Conservation (phyloP, 2,329 filamentous ascomycete genomes). For the Diaporthe vaccinii region DNA sequence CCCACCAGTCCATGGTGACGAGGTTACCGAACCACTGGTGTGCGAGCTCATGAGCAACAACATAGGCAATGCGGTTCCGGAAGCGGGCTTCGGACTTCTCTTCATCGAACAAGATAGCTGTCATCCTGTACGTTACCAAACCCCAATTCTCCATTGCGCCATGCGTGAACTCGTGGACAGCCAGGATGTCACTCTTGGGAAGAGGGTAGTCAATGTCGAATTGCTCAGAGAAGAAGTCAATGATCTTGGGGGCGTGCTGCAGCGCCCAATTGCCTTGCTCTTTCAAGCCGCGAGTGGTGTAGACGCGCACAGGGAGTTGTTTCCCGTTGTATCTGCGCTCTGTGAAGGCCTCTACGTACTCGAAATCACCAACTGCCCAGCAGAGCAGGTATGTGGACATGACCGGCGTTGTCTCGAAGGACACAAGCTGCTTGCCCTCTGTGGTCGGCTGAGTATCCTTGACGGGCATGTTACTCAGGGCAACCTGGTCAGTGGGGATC, state of each 20-base stretch:
- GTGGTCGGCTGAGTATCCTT: conserved; percentile 73
- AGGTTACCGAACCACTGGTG: conserved; percentile 99
- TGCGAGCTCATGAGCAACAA: conserved; percentile 97
- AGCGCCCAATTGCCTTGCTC: conserved; percentile 92
- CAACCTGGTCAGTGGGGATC: conserved; percentile 88
- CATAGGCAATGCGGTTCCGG: conserved; percentile 94
- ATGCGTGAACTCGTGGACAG: conserved; percentile 91
- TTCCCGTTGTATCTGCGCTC: conserved; percentile 92
- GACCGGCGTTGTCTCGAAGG: conserved; percentile 85
- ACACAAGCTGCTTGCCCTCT: conserved; percentile 79
- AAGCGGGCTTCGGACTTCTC: conserved; percentile 90
- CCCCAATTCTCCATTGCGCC: conserved; percentile 98
- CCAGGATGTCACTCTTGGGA: conserved; percentile 90
- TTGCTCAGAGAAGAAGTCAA: conserved; percentile 96
- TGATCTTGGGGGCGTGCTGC: conserved; percentile 90
- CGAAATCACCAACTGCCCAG: conserved; percentile 97
- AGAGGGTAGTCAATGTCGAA: conserved; percentile 95
- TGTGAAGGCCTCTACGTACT: conserved; percentile 94
- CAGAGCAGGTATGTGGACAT: conserved; percentile 95
- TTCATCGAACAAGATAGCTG: conserved; percentile 95
- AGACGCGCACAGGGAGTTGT: conserved; percentile 92
- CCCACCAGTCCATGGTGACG: conserved; percentile 99
- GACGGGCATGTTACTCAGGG: conserved; percentile 95
- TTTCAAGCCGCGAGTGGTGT: conserved; percentile 94
- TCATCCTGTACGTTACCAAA: conserved; percentile 94